Evolutionary conservation across 805 yeast species (phyloP), one percentile per base, ranked within the genome.

Genomic region (Lipomyces kockii): DNA sequence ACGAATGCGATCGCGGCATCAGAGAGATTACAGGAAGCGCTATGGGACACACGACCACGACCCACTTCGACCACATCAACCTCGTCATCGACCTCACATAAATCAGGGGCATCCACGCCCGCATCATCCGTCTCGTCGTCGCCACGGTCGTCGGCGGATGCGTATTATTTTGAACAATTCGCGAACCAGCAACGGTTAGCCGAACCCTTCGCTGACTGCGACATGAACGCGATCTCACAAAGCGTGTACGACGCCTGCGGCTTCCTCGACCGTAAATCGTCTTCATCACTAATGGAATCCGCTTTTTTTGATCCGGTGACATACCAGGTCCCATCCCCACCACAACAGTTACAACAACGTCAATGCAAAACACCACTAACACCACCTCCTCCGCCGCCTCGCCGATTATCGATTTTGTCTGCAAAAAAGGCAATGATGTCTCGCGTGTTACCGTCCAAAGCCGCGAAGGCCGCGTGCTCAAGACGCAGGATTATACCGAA

Each of bases 71-170:
- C 62, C 32, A 43, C 27, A n/a, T 59, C 62, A 17, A 37, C 56
- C 11, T 14, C 35, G 49, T 22, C 37, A 27, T 9, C 58, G 7
- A 62, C 66, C 17, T 64, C 69, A 35, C 62, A 39, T 17, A 43
- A 22, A 17, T 43, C 49, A 17, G 22, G 25, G 7, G 22, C 9
- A 32, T 58, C 60, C 22, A 62, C 69, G 8, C 66, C 69, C 9
- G 69, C 69, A 3, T 55, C 69, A 17, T 66, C 69, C 12, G 62
- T 62, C 51, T 53, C 65, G 20, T 61, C 65, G 11, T 54, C 58
- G 25, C 68, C 68, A 37, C 54, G 62, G 39, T 52, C 65, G 14
- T 60, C 53, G 22, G 35, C 53, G 49, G 25, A 43, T 17, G 22
- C 49, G 8, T 43, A 43, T 11, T 43, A 43, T 43, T 43, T 43